These are phyloP conservation scores for Ambrosia trifida DNA, from an alignment of 129 eudicot genomes.

Conservation along the genomic window DNA sequence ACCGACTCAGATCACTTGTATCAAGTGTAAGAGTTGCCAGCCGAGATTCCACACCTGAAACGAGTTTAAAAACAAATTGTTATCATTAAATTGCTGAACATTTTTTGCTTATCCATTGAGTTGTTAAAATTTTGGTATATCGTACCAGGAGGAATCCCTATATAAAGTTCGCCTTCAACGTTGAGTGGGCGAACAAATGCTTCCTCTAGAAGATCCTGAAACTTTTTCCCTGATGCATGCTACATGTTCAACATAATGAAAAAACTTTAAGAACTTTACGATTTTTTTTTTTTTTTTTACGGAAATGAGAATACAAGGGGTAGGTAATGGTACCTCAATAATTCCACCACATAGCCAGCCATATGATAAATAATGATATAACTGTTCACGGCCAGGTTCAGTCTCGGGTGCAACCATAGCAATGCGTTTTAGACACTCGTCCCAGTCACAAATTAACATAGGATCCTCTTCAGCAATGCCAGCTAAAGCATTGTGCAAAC, in stretches of 20 bases:
- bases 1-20: constrained; percentile 49
- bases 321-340: constrained; percentile 58
- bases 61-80: neutral
- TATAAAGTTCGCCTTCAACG: constrained; percentile 82
- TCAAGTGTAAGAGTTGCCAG: constrained; percentile 86
- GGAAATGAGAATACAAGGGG: neutral
- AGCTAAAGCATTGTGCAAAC: constrained; percentile 80
- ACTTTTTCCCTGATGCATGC: constrained; percentile 87
- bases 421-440: constrained; percentile 66
- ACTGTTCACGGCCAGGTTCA: constrained; percentile 77
- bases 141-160: constrained; percentile 96
- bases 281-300: neutral
- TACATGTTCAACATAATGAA: constrained; percentile 27
- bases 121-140: neutral
- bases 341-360: constrained; percentile 98
- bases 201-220: constrained; percentile 92
- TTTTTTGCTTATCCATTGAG: neutral
- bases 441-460: constrained; percentile 68
- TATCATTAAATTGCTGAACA: neutral
- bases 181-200: constrained; percentile 75
- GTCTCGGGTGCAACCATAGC: constrained; percentile 62
- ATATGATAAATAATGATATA: constrained; percentile 86
- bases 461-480: constrained; percentile 64
- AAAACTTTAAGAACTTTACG: neutral
- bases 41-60: constrained; percentile 92